Evolutionary conservation across 345 rosid species (phyloP).

Genomic region (Cochlearia excelsa): DNA sequence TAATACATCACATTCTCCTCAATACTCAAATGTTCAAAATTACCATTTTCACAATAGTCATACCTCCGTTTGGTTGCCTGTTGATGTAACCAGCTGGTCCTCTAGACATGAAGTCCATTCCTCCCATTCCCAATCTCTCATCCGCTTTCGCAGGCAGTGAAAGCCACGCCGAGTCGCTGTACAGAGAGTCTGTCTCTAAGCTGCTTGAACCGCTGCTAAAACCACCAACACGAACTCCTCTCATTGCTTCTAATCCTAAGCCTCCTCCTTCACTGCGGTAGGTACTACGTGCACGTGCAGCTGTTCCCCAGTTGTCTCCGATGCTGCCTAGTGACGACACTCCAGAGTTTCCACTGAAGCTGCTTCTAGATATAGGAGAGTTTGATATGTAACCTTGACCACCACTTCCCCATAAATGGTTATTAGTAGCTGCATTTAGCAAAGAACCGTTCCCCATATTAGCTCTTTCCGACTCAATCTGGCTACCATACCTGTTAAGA

Average conservation of each 20-base stretch:
- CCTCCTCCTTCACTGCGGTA: constrained; percentile 34
- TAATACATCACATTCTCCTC: constrained; percentile 5
- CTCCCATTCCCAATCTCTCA: constrained; percentile 37
- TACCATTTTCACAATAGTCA: neutral
- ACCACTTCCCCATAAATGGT: constrained; percentile 58
- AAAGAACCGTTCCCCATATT: constrained; percentile 43
- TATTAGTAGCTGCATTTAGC: constrained; percentile 48
- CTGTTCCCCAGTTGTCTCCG: constrained; percentile 58
- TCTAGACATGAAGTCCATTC: constrained; percentile 39
- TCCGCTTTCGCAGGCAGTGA: constrained; percentile 31
- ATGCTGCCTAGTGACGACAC: constrained; percentile 49
- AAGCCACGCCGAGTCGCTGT: constrained; percentile 37
- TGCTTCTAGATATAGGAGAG: constrained; percentile 45
- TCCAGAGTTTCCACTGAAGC: constrained; percentile 54
- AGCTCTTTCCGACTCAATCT: constrained; percentile 44
- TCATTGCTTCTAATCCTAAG: constrained; percentile 35
- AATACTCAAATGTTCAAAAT: constrained; percentile 2
- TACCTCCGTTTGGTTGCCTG: constrained; percentile 40
- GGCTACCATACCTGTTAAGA: constrained; percentile 45
- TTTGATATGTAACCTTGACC: constrained; percentile 42
- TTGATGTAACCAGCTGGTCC: constrained; percentile 37
- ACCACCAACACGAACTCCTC: constrained; percentile 33
- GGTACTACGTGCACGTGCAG: constrained; percentile 31
- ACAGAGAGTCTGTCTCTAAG: constrained; percentile 34
- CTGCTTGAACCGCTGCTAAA: constrained; percentile 29